Base-by-base conservation (phyloP, 208 protist species). In the Trypanosoma platydactyli region DNA sequence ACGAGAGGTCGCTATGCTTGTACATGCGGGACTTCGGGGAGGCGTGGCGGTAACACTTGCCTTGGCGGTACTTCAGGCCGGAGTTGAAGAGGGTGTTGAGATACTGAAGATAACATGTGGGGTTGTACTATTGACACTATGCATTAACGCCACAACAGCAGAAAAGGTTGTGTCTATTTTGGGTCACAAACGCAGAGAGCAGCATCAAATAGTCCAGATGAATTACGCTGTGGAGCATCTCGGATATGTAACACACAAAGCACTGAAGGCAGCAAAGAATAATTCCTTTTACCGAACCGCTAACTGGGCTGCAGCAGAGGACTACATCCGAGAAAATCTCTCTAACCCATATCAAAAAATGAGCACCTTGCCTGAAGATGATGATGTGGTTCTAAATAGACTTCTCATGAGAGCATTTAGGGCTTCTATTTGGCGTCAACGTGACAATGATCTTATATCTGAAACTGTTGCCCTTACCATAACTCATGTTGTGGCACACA, bases 41-140 rank as follows among this genome's bases (percentile, higher is more conserved):
- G 90, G 86, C 15, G 90, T 96, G 9, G 83, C 86, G 9, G 76
- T 83, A 4, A 89, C 86, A 5, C 76, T 96, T 25, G 90, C 88
- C 5, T 73, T 96, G 11, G 84, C 77, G 25, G 79, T 94, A 25
- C 70, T 72, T 60, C 78, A 87, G 55, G 62, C 64, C n/a, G 76
- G 74, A 38, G 60, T 90, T 38, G 71, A 73, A 13, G 76, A 81
- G 42, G 87, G 83, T 40, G 77, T 83, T 12, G 49, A 61, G 27
- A 81, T 93, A 24, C 57, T 93, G 22, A 88, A 90, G 56, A 51
- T 93, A 44, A 91, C 87, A 1, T 82, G 73, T n/a, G 87, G 87
- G n/a, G 77, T 90, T 13, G 87, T 93, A 33, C 67, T 90, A 41
- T 67, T 89, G 48, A 89, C 84, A 25, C 65, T 93, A 35, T 60